These are phyloP conservation scores for Cucumis hystrix DNA, from an alignment of 306 rosid species.

Conservation along the genomic window DNA sequence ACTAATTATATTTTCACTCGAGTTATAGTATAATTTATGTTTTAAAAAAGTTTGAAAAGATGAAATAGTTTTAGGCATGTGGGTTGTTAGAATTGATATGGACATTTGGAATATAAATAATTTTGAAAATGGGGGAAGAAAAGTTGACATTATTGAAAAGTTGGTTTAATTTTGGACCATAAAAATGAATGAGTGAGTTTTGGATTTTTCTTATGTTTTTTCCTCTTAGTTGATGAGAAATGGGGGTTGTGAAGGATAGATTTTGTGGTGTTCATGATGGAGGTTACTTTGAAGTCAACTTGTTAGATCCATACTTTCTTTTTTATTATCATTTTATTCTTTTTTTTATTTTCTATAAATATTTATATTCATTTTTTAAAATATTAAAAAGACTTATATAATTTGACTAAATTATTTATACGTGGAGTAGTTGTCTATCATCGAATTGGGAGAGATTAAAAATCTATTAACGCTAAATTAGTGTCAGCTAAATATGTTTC, in stretches of 20 bases:
- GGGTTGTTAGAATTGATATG: conserved; percentile 2
- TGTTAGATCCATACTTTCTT: neutral
- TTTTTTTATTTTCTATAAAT: neutral
- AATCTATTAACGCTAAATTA: no score
- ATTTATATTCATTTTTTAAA: neutral
- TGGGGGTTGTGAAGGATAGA: neutral
- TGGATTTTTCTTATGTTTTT: neutral
- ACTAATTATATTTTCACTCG: no score
- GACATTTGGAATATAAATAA: neutral
- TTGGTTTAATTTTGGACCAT: neutral
- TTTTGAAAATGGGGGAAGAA: neutral
- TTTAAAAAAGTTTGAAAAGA: neutral
- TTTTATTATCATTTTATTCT: neutral
- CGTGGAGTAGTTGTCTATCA: no score
- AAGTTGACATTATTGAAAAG: neutral
- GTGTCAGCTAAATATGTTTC: no score
- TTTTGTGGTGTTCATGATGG: neutral
- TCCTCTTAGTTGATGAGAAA: neutral
- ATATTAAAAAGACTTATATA: no score
- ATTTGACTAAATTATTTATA: no score
- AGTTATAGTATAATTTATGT: no score
- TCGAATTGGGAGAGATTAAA: no score
- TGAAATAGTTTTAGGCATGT: neutral
- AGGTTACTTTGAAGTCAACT: neutral
- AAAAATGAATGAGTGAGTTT: neutral